Percentiles rank a stretch among this genome's conserved stretches.
Evolutionary conservation across 2,329 filamentous ascomycete species (phyloP).

Genomic region (Sclerotinia borealis): DNA sequence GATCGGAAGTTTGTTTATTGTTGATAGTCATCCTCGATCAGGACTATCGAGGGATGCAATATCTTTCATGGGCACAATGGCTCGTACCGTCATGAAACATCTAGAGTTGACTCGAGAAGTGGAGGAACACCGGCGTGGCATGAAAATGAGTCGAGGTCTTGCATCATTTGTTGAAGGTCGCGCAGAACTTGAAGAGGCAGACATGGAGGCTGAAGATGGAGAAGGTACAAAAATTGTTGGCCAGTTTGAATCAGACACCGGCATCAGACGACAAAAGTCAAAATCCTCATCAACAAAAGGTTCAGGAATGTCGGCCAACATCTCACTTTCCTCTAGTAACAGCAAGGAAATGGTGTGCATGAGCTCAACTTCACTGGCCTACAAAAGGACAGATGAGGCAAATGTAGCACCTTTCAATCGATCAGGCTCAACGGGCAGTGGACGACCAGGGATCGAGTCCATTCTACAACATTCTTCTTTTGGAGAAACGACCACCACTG

Average conservation of each 20-base stretch:
- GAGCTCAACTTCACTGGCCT: slow-evolving; percentile 15
- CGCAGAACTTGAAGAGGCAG: slow-evolving; percentile 27
- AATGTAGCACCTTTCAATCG: slow-evolving; percentile 9
- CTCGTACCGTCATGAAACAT: slow-evolving; percentile 53
- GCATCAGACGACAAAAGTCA: slow-evolving; percentile 18
- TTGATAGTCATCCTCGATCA: slow-evolving; percentile 49
- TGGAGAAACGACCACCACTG: slow-evolving; percentile 15
- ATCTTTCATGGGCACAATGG: slow-evolving; percentile 52
- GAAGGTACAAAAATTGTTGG: slow-evolving; percentile 29
- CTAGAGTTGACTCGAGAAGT: slow-evolving; percentile 50
- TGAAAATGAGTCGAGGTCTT: slow-evolving; percentile 49
- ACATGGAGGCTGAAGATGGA: slow-evolving; percentile 25
- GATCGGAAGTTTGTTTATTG: slow-evolving; percentile 56
- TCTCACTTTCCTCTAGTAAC: slow-evolving; percentile 15
- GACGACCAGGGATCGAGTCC: slow-evolving; percentile 15
- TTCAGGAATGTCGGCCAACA: slow-evolving; percentile 11
- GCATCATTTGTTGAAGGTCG: slow-evolving; percentile 48
- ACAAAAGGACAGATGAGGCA: slow-evolving; percentile 20
- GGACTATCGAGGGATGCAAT: slow-evolving; percentile 45
- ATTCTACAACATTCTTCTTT: slow-evolving; percentile 18
- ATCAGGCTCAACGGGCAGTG: background rate
- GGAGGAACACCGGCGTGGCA: slow-evolving; percentile 48
- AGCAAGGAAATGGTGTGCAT: slow-evolving; percentile 26
- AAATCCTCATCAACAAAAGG: slow-evolving; percentile 16
- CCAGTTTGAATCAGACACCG: slow-evolving; percentile 26